Evolutionary conservation across 2,329 filamentous ascomycete genomes (phyloP), one percentile per base, ranked within the genome.

Genomic region (Arachnomyces sp.): DNA sequence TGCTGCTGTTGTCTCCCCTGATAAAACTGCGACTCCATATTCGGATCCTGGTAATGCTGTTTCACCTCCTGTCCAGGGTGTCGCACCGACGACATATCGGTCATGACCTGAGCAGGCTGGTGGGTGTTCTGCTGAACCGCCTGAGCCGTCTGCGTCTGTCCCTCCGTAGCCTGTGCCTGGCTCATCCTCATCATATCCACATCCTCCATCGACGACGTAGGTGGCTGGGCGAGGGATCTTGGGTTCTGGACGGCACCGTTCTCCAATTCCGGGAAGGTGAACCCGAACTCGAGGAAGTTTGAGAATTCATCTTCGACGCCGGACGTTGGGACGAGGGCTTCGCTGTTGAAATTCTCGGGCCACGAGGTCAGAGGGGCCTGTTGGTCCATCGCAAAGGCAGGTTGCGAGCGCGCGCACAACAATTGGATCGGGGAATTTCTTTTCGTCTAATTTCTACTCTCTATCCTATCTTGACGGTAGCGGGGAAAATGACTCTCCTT

Each of bases 201-300:
- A 16, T 43, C 43, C 16, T 43, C 41, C 41, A 46, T 47, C 38
- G 40, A 28, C 13, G 43, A 37, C 5, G 40, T 43, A 12, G 42
- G 30, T 11, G 41, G 29, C n/a, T 39, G 37, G 9, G 39, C 47
- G n/a, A 58, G 46, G 16, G 62, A 55, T 33, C 57, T 55, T 39
- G 56, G 49, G 39, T 62, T 57, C 45, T 54, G 59, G 56, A 56
- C 60, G 50, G 54, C 62, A 56, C 54, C 55, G 33, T 38, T 52
- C 34, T 65, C 60, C 37, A 66, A 50, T 42, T 65, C 63, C 50
- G 65, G 40, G 44, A 71, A 69, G 29, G 64, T 64, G 49, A 66
- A 63, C 43, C 64, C 65, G 52, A 71, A 68, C 39, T 71, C 66
- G 43, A 71, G 63, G 43, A 70, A 66, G 42, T 64, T 68, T 42